Evolutionary conservation across 257 asterid species (phyloP).

Genomic region (Linderniella brevidens): DNA sequence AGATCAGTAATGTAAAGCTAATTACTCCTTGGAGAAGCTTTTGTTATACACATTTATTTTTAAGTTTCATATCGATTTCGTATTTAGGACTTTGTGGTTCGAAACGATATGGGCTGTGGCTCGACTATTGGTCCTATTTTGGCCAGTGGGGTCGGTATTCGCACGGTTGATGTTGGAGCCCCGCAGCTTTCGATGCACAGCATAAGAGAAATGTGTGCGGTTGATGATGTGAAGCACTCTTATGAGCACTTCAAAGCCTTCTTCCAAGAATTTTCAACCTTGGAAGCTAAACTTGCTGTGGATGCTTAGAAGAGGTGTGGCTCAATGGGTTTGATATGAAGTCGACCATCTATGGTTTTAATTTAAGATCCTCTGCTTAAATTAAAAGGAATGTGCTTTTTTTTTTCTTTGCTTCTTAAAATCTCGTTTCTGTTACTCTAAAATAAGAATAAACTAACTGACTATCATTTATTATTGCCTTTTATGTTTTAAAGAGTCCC

Average conservation of each 20-base stretch:
- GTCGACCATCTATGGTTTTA: too few relatives aligned
- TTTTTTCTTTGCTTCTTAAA: too few relatives aligned
- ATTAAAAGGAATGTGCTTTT: too few relatives aligned
- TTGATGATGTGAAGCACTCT: slow-evolving; percentile 73
- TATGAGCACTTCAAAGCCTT: slow-evolving; percentile 75
- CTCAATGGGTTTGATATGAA: too few relatives aligned
- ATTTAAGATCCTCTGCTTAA: too few relatives aligned
- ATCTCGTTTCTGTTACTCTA: too few relatives aligned
- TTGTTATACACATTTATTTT: neutral
- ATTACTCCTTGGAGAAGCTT: neutral
- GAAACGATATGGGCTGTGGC: slow-evolving; percentile 82
- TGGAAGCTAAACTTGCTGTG: slow-evolving; percentile 55
- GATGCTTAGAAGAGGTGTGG: slow-evolving; percentile 22
- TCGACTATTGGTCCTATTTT: slow-evolving; percentile 91
- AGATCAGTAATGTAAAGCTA: neutral
- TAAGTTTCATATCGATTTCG: neutral
- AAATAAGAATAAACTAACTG: too few relatives aligned
- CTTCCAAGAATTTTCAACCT: slow-evolving; percentile 52
- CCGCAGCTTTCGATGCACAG: slow-evolving; percentile 97
- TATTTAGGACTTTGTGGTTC: slow-evolving; percentile 76
- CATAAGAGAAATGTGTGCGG: slow-evolving; percentile 90
- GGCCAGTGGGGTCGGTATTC: slow-evolving; percentile 87
- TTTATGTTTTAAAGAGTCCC: too few relatives aligned
- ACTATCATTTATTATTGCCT: too few relatives aligned
- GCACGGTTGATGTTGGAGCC: slow-evolving; percentile 81